Conservation (phyloP, 768 basidiomycete genomes). For the Lactarius hengduanensis region DNA sequence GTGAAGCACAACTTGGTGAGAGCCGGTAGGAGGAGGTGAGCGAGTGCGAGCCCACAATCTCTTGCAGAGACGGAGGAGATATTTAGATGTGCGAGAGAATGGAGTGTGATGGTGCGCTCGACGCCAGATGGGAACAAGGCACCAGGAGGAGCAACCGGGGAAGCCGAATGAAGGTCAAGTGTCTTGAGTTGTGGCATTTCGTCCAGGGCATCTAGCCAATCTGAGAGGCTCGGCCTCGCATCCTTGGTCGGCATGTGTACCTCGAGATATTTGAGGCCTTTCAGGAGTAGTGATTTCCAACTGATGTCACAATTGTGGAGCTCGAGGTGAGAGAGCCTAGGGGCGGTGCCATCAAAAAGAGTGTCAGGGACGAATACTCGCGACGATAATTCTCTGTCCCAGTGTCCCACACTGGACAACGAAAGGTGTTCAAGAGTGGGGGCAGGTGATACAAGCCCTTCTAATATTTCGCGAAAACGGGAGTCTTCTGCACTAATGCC, state of each 20-base stretch:
- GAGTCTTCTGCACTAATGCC: too few species aligned
- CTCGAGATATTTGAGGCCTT: constrained; percentile 1
- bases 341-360: neutral
- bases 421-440: too few species aligned
- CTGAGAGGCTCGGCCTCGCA: neutral
- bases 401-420: too few species aligned
- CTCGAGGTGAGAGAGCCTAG: constrained; percentile 8
- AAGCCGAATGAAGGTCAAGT: too few species aligned
- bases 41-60: too few species aligned
- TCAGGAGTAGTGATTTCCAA: constrained; percentile 11
- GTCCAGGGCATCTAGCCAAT: constrained; percentile 12
- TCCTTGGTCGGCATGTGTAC: neutral
- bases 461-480: too few species aligned
- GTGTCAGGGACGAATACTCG: neutral
- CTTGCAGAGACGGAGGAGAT: too few species aligned
- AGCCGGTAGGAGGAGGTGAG: constrained; percentile 3
- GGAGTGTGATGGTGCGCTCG: too few species aligned
- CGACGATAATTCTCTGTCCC: neutral
- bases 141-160: neutral
- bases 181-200: too few species aligned
- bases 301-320: constrained; percentile 5
- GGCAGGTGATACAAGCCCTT: too few species aligned
- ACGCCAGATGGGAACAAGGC: neutral
- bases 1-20: neutral
- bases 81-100: too few species aligned